A percentile compares a stretch with the other conserved stretches of the same genome.
Conservation (phyloP, 495 filamentous ascomycete species). For the Penicillium coprophilum region DNA sequence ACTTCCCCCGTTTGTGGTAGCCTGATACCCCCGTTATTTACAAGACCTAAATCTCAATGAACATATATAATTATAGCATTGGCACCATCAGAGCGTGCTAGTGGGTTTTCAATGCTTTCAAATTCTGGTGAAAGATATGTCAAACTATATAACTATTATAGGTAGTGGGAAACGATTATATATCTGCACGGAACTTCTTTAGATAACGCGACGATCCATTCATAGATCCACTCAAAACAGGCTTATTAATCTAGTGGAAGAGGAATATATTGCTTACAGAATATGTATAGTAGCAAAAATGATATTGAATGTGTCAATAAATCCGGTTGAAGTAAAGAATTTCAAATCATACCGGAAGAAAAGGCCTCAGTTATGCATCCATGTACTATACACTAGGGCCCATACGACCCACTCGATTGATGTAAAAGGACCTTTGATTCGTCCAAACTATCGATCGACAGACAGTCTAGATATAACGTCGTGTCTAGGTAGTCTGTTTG, state of each 20-base stretch:
- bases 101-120: too few relatives aligned
- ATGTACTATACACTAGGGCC: background rate
- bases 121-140: too few relatives aligned
- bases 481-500: background rate
- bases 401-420: background rate
- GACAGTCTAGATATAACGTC: background rate
- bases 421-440: background rate
- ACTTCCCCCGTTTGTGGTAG: background rate
- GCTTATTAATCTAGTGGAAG: background rate
- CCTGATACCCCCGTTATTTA: background rate
- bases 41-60: too few relatives aligned
- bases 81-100: too few relatives aligned
- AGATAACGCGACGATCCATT: background rate
- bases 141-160: too few relatives aligned
- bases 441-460: background rate
- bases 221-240: background rate
- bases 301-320: background rate
- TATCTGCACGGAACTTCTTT: background rate
- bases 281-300: background rate
- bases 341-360: background rate
- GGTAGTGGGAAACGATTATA: background rate
- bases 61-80: too few relatives aligned
- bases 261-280: background rate
- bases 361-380: background rate
- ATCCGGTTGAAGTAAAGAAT: background rate